Base-by-base conservation (phyloP, 2,329 filamentous ascomycete species). In the Tolypocladium amazonense region DNA sequence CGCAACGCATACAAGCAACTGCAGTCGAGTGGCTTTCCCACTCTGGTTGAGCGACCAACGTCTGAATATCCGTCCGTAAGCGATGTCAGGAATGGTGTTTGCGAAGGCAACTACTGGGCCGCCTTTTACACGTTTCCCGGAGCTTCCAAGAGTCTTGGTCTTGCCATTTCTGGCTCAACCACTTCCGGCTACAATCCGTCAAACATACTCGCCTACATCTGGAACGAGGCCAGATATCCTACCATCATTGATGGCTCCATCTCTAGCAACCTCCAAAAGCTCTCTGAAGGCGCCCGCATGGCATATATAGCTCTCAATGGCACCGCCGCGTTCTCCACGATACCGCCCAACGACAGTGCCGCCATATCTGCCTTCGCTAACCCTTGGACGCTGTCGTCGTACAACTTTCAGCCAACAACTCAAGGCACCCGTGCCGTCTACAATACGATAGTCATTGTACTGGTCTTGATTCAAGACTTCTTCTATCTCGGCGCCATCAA, bases 381-480 rank as follows among this genome's bases (percentile, higher is more conserved):
- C n/a, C 65, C 65, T 0, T 67, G 66, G 66, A 60, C 53, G 23
- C 59, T 67, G 15, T 59, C 62, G 5, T 62, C 64, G 6, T 62
- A 63, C 58, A 64, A 67, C 18, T 64, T 67, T 50, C 60, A 65
- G 35, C 62, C 61, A 23, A 67, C 66, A 1, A 35, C 57, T 3
- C 65, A 67, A 55, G 65, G 65, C n/a, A 65, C 65, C 1, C 64
- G 66, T 4, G 54, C 62, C 25, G 66, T 67, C 33, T 67, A 67
- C n/a, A 67, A 67, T 33, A 67, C 64, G 1, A 62, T 67, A 1
- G 60, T 62, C n/a, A 64, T 67, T 55, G 66, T 67, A 11, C 30
- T 67, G 54, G 56, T 66, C n/a, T 45, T 67, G 35, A 66, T 67
- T 37, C 62, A 67, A 30, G 62, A 67, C 20, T 67, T 67, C 56